Evolutionary conservation across 257 asterid genomes (phyloP), one percentile per base, ranked within the genome.

Genomic region (Linaria vulgaris): DNA sequence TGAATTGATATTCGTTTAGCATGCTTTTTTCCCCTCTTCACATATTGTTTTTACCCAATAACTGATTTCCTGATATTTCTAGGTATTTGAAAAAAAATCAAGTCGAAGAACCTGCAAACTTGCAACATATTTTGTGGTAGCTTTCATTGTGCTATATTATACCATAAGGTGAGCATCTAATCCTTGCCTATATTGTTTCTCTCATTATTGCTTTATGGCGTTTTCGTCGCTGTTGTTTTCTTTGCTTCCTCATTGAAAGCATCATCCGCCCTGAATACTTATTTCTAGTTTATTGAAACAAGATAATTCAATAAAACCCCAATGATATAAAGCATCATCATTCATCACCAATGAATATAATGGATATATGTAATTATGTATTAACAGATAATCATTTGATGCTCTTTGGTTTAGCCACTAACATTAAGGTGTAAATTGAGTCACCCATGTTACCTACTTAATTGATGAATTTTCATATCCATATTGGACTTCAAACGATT

Each of bases 31-130:
- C 16, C 16, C 63, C 15, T 21, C 60, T 58, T 38, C 12, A 47
- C 56, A 71, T 56, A 50, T 73, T 20, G n/a, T n/a, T n/a, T n/a
- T n/a, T n/a, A n/a, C 66, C 56, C 49, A 56, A 34, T 9, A 50
- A 64, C 67, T 58, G 55, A 61, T 70, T 64, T 71, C 64, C 63
- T 69, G 55, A 56, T 69, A 38, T 64, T 67, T 59, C 5, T 69
- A 94, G 99, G 99, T 90, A 70, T 85, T 94, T 76, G 99, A 87
- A 71, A 94, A 82, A 83, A 90, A 87, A 81, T 82, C 99, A 66
- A 87, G 66, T 72, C 69, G 82, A 74, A 80, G 72, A 74, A 78
- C 72, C 71, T 94, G 96, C 95, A 87, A 75, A 77, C 97, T 94
- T 57, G 91, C 83, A 34, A 76, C 70, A 60, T 82, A 71, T 75